Evolutionary conservation across 306 rosid species (phyloP).

Genomic region (Fagus crenata): DNA sequence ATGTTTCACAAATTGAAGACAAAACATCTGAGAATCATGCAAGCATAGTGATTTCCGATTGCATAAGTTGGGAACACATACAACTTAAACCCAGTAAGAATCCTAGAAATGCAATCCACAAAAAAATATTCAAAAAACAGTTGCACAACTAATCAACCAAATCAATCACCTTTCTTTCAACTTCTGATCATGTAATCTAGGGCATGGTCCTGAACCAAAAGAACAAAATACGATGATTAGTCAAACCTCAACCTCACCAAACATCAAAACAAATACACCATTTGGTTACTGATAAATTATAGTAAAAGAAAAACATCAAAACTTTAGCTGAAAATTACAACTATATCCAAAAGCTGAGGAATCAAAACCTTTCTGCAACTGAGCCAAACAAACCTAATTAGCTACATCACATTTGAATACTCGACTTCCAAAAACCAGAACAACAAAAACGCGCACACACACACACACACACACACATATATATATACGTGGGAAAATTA

Average conservation of each 20-base stretch:
- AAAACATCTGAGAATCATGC: constrained; percentile 5
- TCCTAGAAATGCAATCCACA: neutral
- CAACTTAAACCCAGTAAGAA: neutral
- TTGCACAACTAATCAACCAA: constrained; percentile 8
- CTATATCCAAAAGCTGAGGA: neutral
- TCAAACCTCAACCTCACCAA: constrained; percentile 15
- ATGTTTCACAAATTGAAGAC: neutral
- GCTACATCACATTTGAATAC: neutral
- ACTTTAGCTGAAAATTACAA: neutral
- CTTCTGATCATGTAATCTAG: constrained; percentile 84
- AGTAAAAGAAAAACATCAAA: neutral
- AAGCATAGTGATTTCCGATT: neutral
- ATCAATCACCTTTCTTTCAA: constrained; percentile 87
- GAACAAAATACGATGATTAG: neutral
- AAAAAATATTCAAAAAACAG: neutral
- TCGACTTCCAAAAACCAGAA: neutral
- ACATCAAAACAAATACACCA: constrained; percentile 1
- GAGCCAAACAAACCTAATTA: neutral
- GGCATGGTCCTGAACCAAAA: constrained; percentile 74
- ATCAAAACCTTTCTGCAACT: neutral
- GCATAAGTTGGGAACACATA: neutral
- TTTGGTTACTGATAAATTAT: neutral
- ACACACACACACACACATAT: no score
- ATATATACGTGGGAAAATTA: no score
- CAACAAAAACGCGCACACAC: neutral